A percentile compares a stretch with the other conserved stretches of the same genome.
Evolutionary conservation across 2,329 filamentous ascomycete species (phyloP).

Genomic region (Calonectria henricotiae): DNA sequence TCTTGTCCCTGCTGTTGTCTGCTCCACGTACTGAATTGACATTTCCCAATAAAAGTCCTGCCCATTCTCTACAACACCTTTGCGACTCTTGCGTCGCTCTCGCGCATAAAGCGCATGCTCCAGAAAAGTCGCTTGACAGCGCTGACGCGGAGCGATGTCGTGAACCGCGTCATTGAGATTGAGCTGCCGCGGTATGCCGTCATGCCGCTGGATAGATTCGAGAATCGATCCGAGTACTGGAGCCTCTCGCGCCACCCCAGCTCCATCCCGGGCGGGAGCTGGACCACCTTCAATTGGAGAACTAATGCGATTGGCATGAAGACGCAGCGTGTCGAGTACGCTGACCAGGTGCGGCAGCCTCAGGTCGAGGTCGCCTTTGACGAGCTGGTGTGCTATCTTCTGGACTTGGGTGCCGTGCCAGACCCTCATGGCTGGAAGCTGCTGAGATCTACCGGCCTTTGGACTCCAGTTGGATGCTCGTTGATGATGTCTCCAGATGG

Average conservation of each 20-base stretch:
- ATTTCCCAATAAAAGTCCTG: slow-evolving; percentile 60
- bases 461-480: slow-evolving; percentile 74
- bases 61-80: slow-evolving; percentile 79
- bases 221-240: slow-evolving; percentile 73
- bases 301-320: slow-evolving; percentile 75
- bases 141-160: slow-evolving; percentile 75
- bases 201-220: slow-evolving; percentile 72
- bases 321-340: slow-evolving; percentile 76
- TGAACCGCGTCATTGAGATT: slow-evolving; percentile 78
- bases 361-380: slow-evolving; percentile 72
- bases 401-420: slow-evolving; percentile 76
- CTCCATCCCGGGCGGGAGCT: slow-evolving; percentile 73
- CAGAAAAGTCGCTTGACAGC: slow-evolving; percentile 71
- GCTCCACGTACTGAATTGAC: neutral
- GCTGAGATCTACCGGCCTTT: slow-evolving; percentile 71
- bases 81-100: slow-evolving; percentile 73
- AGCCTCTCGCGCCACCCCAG: slow-evolving; percentile 67
- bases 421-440: slow-evolving; percentile 73
- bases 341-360: slow-evolving; percentile 69
- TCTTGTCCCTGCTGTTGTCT: neutral
- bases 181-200: slow-evolving; percentile 78
- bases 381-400: slow-evolving; percentile 73
- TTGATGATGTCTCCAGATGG: slow-evolving; percentile 71
- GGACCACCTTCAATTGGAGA: slow-evolving; percentile 79
- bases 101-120: slow-evolving; percentile 74